Evolutionary conservation across 2,329 filamentous ascomycete species (phyloP).

Genomic region (Penicillium janthinellum): DNA sequence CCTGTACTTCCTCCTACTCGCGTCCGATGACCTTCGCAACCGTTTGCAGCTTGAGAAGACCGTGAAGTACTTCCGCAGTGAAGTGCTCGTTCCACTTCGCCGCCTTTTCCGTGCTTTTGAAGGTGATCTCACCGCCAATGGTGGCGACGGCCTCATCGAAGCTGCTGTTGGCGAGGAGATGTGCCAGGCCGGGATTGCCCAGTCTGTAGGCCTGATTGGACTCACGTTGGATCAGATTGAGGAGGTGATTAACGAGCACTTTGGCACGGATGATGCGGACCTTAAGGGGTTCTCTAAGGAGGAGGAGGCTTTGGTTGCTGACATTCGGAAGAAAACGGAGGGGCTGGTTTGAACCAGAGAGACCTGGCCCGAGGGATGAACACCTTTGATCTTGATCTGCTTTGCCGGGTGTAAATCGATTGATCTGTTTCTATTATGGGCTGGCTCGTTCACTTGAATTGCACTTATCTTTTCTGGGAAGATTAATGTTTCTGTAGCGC

Average conservation of each 20-base stretch:
- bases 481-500: no score
- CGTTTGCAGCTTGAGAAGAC: constrained; percentile 49
- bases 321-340: constrained; percentile 31
- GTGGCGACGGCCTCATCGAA: constrained; percentile 41
- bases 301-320: constrained; percentile 31
- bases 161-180: constrained; percentile 38
- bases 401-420: background rate
- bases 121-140: constrained; percentile 34
- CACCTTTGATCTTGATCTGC: background rate
- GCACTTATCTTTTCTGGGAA: background rate
- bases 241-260: constrained; percentile 33
- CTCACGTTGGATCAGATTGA: constrained; percentile 41
- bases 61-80: constrained; percentile 34
- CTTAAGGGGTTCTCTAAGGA: constrained; percentile 31
- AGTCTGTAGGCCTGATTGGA: constrained; percentile 38
- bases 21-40: constrained; percentile 51
- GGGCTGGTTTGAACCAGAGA: background rate
- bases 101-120: constrained; percentile 36
- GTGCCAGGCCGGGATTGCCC: constrained; percentile 37
- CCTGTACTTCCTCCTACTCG: constrained; percentile 60
- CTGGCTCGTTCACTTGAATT: constrained; percentile 2
- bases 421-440: background rate
- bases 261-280: constrained; percentile 31
- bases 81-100: constrained; percentile 38
- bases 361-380: background rate